Percentiles rank a stretch among this genome's conserved stretches.
Conservation (phyloP, 179 eudicot species). For the Spergularia azorica region DNA sequence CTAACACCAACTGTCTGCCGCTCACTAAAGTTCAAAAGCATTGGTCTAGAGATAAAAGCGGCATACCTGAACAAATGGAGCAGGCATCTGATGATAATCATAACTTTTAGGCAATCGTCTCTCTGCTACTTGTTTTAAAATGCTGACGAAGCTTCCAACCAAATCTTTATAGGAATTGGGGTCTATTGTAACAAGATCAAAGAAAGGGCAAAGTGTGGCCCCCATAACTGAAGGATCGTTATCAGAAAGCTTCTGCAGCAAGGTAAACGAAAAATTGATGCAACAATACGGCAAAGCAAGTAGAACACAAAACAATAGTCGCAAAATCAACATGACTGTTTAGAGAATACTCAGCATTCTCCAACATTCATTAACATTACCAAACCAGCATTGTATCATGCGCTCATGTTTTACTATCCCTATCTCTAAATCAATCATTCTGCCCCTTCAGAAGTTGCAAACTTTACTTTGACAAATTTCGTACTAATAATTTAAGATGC, state of each 20-base stretch:
- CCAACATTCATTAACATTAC: slow-evolving; percentile 9
- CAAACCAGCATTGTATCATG: neutral
- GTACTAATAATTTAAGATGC: too few species aligned
- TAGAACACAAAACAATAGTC: neutral
- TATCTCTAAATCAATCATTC: neutral
- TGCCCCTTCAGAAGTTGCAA: too few species aligned
- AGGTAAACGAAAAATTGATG: neutral
- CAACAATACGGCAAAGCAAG: neutral
- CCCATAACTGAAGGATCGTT: slow-evolving; percentile 99
- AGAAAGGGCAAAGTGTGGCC: slow-evolving; percentile 89
- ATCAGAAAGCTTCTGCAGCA: slow-evolving; percentile 83
- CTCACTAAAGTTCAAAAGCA: neutral
- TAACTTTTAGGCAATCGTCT: slow-evolving; percentile 90
- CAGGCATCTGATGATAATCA: slow-evolving; percentile 99
- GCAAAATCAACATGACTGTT: neutral
- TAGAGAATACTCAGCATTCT: neutral
- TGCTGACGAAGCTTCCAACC: slow-evolving; percentile 86
- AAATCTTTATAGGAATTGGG: slow-evolving; percentile 77
- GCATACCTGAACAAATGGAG: slow-evolving; percentile 94
- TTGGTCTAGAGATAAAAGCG: neutral
- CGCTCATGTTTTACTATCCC: neutral
- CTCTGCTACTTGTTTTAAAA: slow-evolving; percentile 94
- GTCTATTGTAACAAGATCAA: slow-evolving; percentile 72
- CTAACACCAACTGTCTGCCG: neutral
- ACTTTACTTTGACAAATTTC: too few species aligned